Evolutionary conservation across 1,139 yeast genomes (phyloP).

Genomic region (Hansenula anomala): DNA sequence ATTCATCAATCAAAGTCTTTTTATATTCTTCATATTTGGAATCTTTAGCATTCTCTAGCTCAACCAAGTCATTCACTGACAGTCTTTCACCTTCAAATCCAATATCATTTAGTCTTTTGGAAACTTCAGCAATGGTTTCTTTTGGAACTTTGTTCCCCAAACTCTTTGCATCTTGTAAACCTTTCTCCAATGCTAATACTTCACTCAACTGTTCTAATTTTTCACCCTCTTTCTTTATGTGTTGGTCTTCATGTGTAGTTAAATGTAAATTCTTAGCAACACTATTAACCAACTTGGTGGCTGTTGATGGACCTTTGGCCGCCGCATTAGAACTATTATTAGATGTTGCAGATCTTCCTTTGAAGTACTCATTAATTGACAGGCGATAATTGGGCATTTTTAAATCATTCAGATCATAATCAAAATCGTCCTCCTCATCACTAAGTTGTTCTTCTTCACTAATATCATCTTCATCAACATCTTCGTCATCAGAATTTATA

Average conservation of each 20-base stretch:
- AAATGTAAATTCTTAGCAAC: slow-evolving; percentile 4
- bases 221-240: slow-evolving; percentile 35
- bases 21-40: slow-evolving; percentile 16
- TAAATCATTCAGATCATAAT: slow-evolving; percentile 58
- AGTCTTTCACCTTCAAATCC: slow-evolving; percentile 16
- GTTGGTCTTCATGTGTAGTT: background rate
- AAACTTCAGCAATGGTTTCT: slow-evolving; percentile 37
- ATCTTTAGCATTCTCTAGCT: slow-evolving; percentile 16
- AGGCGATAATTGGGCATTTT: slow-evolving; percentile 53
- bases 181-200: slow-evolving; percentile 55
- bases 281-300: background rate
- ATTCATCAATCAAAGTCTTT: slow-evolving; percentile 12
- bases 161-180: slow-evolving; percentile 52
- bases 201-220: slow-evolving; percentile 49
- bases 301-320: background rate
- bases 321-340: background rate
- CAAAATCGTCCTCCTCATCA: slow-evolving; percentile 57
- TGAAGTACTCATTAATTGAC: slow-evolving; percentile 19
- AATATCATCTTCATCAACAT: slow-evolving; percentile 32
- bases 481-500: slow-evolving; percentile 8
- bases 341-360: slow-evolving; percentile 2
- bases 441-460: slow-evolving; percentile 68
- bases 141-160: slow-evolving; percentile 42
- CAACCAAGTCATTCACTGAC: slow-evolving; percentile 13
- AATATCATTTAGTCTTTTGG: slow-evolving; percentile 26